Evolutionary conservation across 2,329 filamentous ascomycete genomes (phyloP).

Genomic region (Onygenales sp.): DNA sequence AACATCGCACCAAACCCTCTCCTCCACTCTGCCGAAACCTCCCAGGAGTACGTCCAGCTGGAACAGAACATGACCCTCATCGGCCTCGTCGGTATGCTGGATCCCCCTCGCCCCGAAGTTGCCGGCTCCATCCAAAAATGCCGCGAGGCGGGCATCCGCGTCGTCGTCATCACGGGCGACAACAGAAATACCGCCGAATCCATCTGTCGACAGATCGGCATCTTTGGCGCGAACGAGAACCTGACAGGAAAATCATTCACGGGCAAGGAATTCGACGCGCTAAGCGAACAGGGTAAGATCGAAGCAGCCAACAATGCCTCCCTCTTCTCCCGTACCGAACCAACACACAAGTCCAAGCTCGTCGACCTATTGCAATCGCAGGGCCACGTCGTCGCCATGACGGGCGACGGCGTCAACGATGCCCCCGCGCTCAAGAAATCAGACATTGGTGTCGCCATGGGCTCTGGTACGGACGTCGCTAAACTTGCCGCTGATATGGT

Average conservation of each 20-base stretch:
- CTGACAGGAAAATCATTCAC: conserved; percentile 89
- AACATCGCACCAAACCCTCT: conserved; percentile 63
- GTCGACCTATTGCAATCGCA: conserved; percentile 90
- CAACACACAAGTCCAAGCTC: conserved; percentile 91
- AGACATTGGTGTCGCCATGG: conserved; percentile 98
- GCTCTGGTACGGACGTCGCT: conserved; percentile 91
- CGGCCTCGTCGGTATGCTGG: conserved; percentile 90
- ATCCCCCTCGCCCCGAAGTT: conserved; percentile 90
- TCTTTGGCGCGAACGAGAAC: conserved; percentile 74
- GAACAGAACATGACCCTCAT: conserved; percentile 93
- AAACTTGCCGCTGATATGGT: conserved; percentile 98
- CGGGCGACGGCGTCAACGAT: conserved; percentile 96
- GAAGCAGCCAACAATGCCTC: conserved; percentile 77
- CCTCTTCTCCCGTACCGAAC: conserved; percentile 92
- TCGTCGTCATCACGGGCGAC: conserved; percentile 96
- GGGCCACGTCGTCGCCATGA: conserved; percentile 97
- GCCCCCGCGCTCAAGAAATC: conserved; percentile 96
- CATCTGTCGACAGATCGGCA: conserved; percentile 93
- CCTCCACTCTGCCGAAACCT: conserved; percentile 65
- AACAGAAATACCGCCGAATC: conserved; percentile 96
- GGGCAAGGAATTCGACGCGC: conserved; percentile 83
- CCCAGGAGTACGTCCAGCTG: conserved; percentile 71
- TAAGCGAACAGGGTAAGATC: conserved; percentile 69
- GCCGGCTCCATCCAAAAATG: conserved; percentile 78
- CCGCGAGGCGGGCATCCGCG: conserved; percentile 84